Conservation (phyloP, 768 basidiomycete genomes). For the Cyathus striatus region DNA sequence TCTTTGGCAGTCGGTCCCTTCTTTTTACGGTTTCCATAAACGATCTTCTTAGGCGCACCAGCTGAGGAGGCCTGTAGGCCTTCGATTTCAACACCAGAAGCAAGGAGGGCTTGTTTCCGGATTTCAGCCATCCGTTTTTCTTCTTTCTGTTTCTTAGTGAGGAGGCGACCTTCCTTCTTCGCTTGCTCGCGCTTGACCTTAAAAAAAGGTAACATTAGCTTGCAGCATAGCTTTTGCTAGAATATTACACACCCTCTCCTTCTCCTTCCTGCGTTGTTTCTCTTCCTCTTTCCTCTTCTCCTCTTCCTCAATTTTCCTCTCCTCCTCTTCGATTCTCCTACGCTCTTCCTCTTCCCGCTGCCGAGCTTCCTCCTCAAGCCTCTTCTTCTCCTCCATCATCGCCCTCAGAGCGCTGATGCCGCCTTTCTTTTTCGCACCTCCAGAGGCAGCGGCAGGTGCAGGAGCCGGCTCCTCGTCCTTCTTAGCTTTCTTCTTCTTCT, state of each 20-base stretch:
- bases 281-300: constrained; percentile 74
- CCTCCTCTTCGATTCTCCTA: constrained; percentile 85
- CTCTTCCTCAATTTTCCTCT: constrained; percentile 73
- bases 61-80: constrained; percentile 65
- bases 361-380: constrained; percentile 79
- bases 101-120: constrained; percentile 84
- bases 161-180: constrained; percentile 88
- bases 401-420: constrained; percentile 83
- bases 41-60: constrained; percentile 60
- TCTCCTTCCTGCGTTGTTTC: constrained; percentile 80
- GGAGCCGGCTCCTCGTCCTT: constrained; percentile 47
- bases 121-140: constrained; percentile 89
- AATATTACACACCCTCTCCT: constrained; percentile 60
- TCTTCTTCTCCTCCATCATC: constrained; percentile 89
- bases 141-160: constrained; percentile 98
- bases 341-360: constrained; percentile 72
- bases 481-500: constrained; percentile 84
- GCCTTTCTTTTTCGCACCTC: constrained; percentile 63
- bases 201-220: constrained; percentile 4
- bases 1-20: constrained; percentile 51
- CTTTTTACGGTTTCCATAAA: constrained; percentile 84
- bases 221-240: constrained; percentile 2
- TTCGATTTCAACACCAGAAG: constrained; percentile 86
- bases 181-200: constrained; percentile 86
- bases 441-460: constrained; percentile 35